Evolutionary conservation across 176 grass and related monocot species (phyloP).

Genomic region (Otatea glauca): DNA sequence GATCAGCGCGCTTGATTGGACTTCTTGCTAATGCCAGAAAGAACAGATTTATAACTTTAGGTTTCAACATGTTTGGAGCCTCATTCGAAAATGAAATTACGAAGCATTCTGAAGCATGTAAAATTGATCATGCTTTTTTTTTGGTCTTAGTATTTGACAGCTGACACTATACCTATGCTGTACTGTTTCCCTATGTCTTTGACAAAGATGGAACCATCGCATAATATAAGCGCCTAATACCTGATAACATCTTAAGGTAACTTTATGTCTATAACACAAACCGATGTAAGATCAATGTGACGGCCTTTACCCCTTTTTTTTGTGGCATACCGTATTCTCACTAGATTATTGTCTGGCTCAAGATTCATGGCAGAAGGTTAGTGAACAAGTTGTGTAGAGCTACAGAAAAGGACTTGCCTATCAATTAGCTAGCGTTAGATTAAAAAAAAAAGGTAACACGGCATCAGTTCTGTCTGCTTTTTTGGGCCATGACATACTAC

Average conservation of each 20-base stretch:
- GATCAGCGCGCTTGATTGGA: neutral
- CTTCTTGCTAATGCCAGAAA: neutral
- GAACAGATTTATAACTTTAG: neutral
- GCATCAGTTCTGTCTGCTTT: constrained; percentile 38
- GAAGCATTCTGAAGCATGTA: neutral
- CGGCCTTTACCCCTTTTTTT: no score
- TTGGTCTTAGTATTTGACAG: neutral
- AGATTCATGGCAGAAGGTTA: constrained; percentile 16
- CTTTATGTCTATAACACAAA: no score
- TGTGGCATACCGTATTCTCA: no score
- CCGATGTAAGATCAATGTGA: no score
- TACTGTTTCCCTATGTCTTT: neutral
- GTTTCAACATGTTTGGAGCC: neutral
- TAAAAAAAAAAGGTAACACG: constrained; percentile 15
- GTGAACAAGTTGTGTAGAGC: constrained; percentile 30
- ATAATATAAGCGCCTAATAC: neutral
- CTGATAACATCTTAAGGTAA: no score
- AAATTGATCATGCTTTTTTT: neutral
- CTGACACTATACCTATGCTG: neutral
- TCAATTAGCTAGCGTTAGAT: constrained; percentile 4
- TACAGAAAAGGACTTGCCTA: constrained; percentile 31
- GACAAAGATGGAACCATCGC: neutral
- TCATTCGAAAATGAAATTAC: neutral
- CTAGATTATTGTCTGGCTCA: no score
- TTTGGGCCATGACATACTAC: constrained; percentile 30